Percentiles rank a stretch among this genome's conserved stretches.
Evolutionary conservation across 805 yeast species (phyloP).

Genomic region (Nakazawaea holstii): DNA sequence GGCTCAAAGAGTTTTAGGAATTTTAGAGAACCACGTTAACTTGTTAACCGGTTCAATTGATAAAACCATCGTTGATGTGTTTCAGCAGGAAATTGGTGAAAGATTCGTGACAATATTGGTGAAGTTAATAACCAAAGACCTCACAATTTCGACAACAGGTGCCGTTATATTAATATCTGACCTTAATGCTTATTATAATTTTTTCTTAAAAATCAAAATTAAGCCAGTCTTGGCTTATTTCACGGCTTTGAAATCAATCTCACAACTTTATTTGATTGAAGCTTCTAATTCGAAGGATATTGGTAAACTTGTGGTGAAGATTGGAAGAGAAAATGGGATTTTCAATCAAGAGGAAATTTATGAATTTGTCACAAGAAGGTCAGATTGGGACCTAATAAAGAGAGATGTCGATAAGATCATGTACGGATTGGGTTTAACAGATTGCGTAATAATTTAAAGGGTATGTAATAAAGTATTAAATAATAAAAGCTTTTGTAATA

Average conservation of each 20-base stretch:
- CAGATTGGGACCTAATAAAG: conserved; percentile 78
- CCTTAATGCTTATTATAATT: conserved; percentile 71
- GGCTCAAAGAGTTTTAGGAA: conserved; percentile 54
- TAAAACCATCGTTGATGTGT: conserved; percentile 81
- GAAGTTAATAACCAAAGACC: conserved; percentile 66
- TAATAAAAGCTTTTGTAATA: neutral
- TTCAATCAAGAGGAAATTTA: conserved; percentile 92
- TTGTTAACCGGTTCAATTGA: conserved; percentile 79
- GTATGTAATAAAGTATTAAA: neutral
- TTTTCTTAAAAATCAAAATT: conserved; percentile 56
- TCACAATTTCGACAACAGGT: conserved; percentile 70
- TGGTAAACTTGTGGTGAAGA: conserved; percentile 78
- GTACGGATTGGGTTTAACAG: conserved; percentile 83
- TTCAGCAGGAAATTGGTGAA: conserved; percentile 90
- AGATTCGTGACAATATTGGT: conserved; percentile 73
- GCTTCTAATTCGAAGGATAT: conserved; percentile 72
- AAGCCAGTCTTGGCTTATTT: conserved; percentile 71
- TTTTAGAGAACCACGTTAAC: conserved; percentile 66
- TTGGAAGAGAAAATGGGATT: conserved; percentile 81
- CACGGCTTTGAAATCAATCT: conserved; percentile 77
- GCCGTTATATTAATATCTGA: conserved; percentile 81
- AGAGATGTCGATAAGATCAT: conserved; percentile 88
- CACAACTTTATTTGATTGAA: conserved; percentile 71
- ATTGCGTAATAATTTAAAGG: conserved; percentile 46
- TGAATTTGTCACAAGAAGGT: conserved; percentile 81